Evolutionary conservation across 2,329 filamentous ascomycete genomes (phyloP).

Genomic region (Neoscytalidium dimidiatum): DNA sequence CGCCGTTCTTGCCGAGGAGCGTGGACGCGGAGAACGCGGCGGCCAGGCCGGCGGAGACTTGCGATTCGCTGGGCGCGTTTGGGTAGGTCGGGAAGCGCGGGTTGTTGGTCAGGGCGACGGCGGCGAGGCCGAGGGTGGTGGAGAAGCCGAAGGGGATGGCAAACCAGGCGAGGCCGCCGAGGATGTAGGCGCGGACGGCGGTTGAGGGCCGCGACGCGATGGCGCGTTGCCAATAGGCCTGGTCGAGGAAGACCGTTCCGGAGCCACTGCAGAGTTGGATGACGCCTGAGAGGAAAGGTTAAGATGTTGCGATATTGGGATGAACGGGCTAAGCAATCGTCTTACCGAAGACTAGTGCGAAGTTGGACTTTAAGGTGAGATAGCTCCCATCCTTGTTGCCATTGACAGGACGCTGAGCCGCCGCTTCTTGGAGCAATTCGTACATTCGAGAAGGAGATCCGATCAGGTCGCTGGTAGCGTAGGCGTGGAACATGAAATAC

Average conservation of each 20-base stretch:
- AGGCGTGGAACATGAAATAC: conserved; percentile 47
- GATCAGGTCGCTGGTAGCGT: conserved; percentile 41
- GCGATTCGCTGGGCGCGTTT: conserved; percentile 27
- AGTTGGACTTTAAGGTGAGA: conserved; percentile 43
- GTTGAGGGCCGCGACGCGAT: conserved; percentile 50
- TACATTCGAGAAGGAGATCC: conserved; percentile 43
- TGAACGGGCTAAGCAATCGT: background rate
- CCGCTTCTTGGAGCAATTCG: conserved; percentile 42
- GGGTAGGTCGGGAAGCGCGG: conserved; percentile 58
- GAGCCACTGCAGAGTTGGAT: conserved; percentile 43
- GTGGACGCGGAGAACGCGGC: conserved; percentile 42
- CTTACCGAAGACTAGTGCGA: conserved; percentile 43
- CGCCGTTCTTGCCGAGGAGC: conserved; percentile 41
- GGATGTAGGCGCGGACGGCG: conserved; percentile 53
- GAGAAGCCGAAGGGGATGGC: conserved; percentile 57
- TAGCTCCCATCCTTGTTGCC: conserved; percentile 45
- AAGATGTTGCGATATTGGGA: background rate
- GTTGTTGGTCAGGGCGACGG: conserved; percentile 50
- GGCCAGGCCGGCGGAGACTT: conserved; percentile 41
- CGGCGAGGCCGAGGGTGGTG: conserved; percentile 53
- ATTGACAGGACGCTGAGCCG: conserved; percentile 37
- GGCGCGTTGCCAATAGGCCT: conserved; percentile 56
- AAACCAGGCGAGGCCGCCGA: conserved; percentile 57
- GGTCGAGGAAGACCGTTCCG: conserved; percentile 37
- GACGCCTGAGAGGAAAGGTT: conserved; percentile 29